Evolutionary conservation across 108 stramenopile species (phyloP), one percentile per base, ranked within the genome.

Genomic region (Nitzschia sp.): DNA sequence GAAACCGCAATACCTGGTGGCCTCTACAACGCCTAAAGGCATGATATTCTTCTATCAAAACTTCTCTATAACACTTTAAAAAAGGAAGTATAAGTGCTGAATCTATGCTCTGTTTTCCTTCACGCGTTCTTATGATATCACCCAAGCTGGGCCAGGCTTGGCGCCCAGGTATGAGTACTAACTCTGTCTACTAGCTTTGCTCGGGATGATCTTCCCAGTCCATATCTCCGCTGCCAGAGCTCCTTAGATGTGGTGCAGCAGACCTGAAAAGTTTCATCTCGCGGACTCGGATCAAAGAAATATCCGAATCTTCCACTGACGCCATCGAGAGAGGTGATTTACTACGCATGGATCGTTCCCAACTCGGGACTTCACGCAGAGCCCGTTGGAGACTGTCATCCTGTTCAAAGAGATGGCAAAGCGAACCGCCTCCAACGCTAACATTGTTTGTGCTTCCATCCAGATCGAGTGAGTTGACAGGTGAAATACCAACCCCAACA

Each of bases 321-420:
- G 53, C 45, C 9, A 71, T 47, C 2, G 72, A 73, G 1, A 68
- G 34, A 25, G 63, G 64, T 25, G 72, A 73, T 30, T 63, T 33
- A 29, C 72, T 73, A 0, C 65, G 61, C 58, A 63, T 60, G 52
- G 47, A 50, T 45, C 75, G 53, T 47, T 76, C 75, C 75, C 75
- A 76, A 0, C 68, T 69, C 11, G 68, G 75, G n/a, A 64, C 62
- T 50, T 69, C 38, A 6, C 68, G 75, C 11, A 76, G 62, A 25
- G 47, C 68, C 25, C 66, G 62, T 62, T 60, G 66, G 26, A 68
- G 48, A 27, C 59, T 63, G 25, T 69, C 61, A 48, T 69, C 53
- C 36, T 81, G 69, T 32, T 78, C 82, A 66, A 86, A 86, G 31
- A 86, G 68, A 55, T 86, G 78, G 44, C 69, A 68, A 33, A 83